Evolutionary conservation across 1,139 yeast species (phyloP).

Genomic region (Pichia sp.): DNA sequence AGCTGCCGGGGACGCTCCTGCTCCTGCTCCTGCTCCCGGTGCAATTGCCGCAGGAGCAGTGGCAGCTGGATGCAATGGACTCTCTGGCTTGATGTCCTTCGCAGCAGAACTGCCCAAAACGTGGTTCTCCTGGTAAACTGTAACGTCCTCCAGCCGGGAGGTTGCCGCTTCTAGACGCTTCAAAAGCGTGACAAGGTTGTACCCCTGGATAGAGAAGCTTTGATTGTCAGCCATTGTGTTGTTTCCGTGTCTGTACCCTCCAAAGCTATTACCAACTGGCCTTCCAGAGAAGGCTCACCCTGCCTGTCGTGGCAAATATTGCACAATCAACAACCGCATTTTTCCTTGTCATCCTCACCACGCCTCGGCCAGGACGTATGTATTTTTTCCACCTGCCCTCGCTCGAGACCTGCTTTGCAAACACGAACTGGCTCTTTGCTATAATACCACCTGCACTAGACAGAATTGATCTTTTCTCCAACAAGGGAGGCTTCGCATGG

Average conservation of each 20-base stretch:
- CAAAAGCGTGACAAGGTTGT: slow-evolving; percentile 74
- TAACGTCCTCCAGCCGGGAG: slow-evolving; percentile 83
- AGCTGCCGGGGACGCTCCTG: slow-evolving; percentile 16
- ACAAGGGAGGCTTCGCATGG: too few relatives aligned
- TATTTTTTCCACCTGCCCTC: background rate
- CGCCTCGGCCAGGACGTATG: background rate
- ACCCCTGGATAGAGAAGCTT: slow-evolving; percentile 65
- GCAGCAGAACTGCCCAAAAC: slow-evolving; percentile 2
- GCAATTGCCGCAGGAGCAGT: slow-evolving; percentile 14
- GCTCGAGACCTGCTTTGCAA: background rate
- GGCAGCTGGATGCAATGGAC: background rate
- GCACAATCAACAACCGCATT: background rate
- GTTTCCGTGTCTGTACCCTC: background rate
- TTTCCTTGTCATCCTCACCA: background rate
- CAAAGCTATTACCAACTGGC: background rate
- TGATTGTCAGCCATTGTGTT: slow-evolving; percentile 14
- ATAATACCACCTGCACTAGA: too few relatives aligned
- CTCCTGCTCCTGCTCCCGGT: slow-evolving; percentile 15
- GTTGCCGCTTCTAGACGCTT: slow-evolving; percentile 89
- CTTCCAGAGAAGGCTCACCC: background rate
- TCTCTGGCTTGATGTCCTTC: background rate
- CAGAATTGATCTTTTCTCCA: background rate
- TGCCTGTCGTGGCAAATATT: background rate
- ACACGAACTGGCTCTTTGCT: too few relatives aligned
- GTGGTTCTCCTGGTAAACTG: slow-evolving; percentile 66